phyloP scores from a whole-genome alignment of 805 yeast genomes.

The Kluyveromyces starmeri region DNA sequence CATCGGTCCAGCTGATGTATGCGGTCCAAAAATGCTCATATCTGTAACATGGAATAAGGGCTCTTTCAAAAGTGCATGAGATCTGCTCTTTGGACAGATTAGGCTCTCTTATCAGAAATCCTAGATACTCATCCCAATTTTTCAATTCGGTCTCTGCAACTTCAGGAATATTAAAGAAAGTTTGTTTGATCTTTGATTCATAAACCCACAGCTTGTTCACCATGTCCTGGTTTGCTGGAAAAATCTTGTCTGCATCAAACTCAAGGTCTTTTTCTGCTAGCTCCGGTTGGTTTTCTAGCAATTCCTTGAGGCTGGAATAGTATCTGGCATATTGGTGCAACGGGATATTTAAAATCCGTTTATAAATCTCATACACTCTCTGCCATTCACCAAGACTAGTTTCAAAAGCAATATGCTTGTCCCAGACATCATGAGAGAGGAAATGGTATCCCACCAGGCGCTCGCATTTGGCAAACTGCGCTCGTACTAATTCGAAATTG shows the following conservation, averaged over 20 bases:
- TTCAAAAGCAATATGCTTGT: constrained; percentile 58
- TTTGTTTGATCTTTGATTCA: constrained; percentile 56
- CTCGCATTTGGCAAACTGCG: constrained; percentile 41
- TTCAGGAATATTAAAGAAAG: constrained; percentile 44
- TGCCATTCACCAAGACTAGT: constrained; percentile 30
- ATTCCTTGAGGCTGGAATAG: constrained; percentile 41
- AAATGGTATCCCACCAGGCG: constrained; percentile 58
- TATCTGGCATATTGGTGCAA: constrained; percentile 81
- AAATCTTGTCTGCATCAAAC: constrained; percentile 35
- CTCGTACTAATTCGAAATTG: constrained; percentile 29
- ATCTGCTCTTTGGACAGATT: constrained; percentile 27
- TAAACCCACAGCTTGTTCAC: constrained; percentile 61
- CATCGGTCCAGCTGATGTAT: constrained; percentile 47
- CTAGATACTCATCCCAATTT: constrained; percentile 58
- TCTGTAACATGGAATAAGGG: constrained; percentile 58
- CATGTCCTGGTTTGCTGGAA: constrained; percentile 38
- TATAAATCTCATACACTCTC: constrained; percentile 35
- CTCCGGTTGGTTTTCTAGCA: constrained; percentile 23
- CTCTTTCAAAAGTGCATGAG: constrained; percentile 55
- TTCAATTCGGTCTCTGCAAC: constrained; percentile 35
- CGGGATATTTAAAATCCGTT: constrained; percentile 49
- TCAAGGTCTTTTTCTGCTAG: constrained; percentile 34
- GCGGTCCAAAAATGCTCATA: constrained; percentile 59
- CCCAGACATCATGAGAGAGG: constrained; percentile 78
- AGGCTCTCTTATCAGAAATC: constrained; percentile 37